Conservation (phyloP, 805 yeast species). For the Candida glaebosa region DNA sequence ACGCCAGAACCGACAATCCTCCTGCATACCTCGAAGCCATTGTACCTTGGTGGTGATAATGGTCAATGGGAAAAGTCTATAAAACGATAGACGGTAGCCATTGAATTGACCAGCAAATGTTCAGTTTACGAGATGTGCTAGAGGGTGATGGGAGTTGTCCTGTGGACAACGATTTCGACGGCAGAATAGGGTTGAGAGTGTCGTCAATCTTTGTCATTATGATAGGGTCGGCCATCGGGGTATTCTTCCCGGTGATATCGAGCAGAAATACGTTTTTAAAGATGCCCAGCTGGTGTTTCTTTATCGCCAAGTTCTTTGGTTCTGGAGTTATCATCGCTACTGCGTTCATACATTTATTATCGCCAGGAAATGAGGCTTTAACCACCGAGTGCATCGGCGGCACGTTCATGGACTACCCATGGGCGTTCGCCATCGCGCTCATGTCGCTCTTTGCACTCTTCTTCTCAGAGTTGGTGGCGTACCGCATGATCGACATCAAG, state of each 20-base stretch:
- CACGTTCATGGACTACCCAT: slow-evolving; percentile 49
- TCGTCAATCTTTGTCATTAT: slow-evolving; percentile 63
- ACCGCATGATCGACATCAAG: slow-evolving; percentile 41
- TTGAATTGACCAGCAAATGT: too few species aligned
- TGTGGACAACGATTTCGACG: slow-evolving; percentile 42
- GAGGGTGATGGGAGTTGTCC: slow-evolving; percentile 35
- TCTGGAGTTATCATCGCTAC: slow-evolving; percentile 84
- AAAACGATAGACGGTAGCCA: too few species aligned
- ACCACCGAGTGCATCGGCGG: slow-evolving; percentile 60
- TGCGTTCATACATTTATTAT: slow-evolving; percentile 70
- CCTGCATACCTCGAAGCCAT: background rate
- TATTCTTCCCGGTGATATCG: slow-evolving; percentile 60
- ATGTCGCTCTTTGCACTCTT: slow-evolving; percentile 51
- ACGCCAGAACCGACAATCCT: background rate
- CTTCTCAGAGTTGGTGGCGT: slow-evolving; percentile 49
- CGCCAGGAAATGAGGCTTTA: slow-evolving; percentile 64
- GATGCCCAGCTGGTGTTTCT: slow-evolving; percentile 61
- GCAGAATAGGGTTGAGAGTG: slow-evolving; percentile 48
- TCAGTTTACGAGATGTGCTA: slow-evolving; percentile 10
- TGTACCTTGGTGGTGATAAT: background rate
- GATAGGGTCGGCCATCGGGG: slow-evolving; percentile 50
- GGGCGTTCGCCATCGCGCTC: slow-evolving; percentile 52
- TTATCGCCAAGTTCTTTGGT: slow-evolving; percentile 72
- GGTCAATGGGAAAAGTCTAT: too few species aligned
- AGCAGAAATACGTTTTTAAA: slow-evolving; percentile 56